Evolutionary conservation across 805 yeast genomes (phyloP).

Genomic region (Lipomyces sp.): DNA sequence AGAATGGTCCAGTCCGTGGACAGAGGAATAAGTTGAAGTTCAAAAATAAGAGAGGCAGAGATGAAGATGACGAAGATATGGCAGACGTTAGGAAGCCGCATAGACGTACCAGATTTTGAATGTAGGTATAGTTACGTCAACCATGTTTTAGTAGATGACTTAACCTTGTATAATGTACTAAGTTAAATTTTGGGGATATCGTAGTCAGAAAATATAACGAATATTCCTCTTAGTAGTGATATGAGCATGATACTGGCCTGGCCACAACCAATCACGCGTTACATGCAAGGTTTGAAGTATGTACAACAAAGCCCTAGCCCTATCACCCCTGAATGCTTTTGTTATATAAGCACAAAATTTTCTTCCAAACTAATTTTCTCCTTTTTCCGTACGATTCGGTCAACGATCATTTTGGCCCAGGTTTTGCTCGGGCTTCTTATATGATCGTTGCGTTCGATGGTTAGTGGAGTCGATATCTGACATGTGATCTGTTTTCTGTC

Average conservation of each 20-base stretch:
- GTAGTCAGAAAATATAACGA: no score
- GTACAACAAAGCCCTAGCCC: background rate
- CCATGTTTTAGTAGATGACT: background rate
- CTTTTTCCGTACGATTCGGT: slow-evolving; percentile 22
- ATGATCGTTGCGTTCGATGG: slow-evolving; percentile 34
- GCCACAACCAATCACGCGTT: no score
- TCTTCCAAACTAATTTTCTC: background rate
- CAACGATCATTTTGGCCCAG: slow-evolving; percentile 26
- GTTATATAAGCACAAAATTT: background rate
- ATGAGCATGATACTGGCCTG: no score
- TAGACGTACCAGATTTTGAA: slow-evolving; percentile 22
- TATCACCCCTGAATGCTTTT: background rate
- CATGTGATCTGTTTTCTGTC: slow-evolving; percentile 7
- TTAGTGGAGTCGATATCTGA: slow-evolving; percentile 32
- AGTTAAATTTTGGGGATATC: no score
- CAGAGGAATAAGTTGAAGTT: slow-evolving; percentile 89
- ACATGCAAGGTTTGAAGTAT: no score
- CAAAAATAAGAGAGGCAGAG: slow-evolving; percentile 60
- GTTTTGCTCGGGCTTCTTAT: slow-evolving; percentile 15
- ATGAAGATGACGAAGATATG: slow-evolving; percentile 51
- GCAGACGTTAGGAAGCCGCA: slow-evolving; percentile 9
- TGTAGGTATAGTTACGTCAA: background rate
- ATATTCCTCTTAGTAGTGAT: no score
- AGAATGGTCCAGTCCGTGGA: slow-evolving; percentile 91
- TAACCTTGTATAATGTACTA: no score